Evolutionary conservation across 352 stramenopile species (phyloP), one percentile per base, ranked within the genome.

Genomic region (Globisporangium rhizosaccharum): DNA sequence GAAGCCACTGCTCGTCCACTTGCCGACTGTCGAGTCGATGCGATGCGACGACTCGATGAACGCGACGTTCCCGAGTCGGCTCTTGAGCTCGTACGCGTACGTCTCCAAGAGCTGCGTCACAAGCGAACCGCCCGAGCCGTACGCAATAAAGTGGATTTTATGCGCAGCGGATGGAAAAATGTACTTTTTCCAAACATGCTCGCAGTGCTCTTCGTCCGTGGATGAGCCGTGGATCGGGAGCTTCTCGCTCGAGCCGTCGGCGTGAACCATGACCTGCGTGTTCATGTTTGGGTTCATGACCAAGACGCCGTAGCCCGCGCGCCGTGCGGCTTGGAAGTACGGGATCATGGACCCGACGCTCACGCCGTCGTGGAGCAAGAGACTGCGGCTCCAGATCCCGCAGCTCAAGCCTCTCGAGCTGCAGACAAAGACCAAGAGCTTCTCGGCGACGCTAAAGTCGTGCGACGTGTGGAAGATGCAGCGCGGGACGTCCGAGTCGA

Each of bases 261-360:
- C 52, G 2, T 74, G 67, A n/a, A 85, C 63, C 70, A 96, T 90
- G 7, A 84, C 62, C 59, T 90, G 79, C 30, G 87, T 93, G 66
- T 97, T 97, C 70, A 91, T 90, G 69, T 96, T 97, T 2, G 89
- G 87, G 62, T 95, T 94, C 73, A 94, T 90, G 23, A 97, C 85
- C 23, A 95, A 57, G 25, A 97, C 74, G 36, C 81, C 86, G 58
- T 92, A 97, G 2, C 89, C 89, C 2, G 76, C 73, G 12, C 72
- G 62, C 47, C 83, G 70, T 2, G 88, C 86, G 17, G 84, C 79
- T 51, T 88, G 71, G 54, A 97, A 91, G 61, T 92, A 96, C 17
- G 87, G 83, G 51, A 97, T 67, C 87, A 96, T 96, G 30, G 80
- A 91, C 3, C 89, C 89, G n/a, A 90, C 79, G n/a, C 85, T 69